Evolutionary conservation across 2,329 filamentous ascomycete genomes (phyloP).

Genomic region (Fusarium praegraminearum): DNA sequence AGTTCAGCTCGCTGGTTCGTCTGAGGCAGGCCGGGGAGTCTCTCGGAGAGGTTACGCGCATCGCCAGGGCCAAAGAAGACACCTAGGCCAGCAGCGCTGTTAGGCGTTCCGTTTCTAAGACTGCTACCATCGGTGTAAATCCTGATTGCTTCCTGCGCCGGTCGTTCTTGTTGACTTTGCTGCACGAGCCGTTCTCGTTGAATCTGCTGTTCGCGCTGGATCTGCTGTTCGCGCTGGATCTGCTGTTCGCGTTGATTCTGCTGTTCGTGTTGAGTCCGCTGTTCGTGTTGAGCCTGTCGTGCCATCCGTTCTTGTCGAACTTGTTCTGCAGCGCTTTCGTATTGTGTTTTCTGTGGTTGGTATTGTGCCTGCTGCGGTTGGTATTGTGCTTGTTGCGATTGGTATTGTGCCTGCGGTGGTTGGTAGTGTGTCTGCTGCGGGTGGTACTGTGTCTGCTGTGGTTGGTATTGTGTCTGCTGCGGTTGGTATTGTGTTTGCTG

Average conservation of each 20-base stretch:
- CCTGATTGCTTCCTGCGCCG: not conserved
- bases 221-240: too few relatives aligned
- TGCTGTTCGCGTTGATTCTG: not conserved
- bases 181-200: not conserved
- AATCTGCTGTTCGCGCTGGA: too few relatives aligned
- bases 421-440: too few relatives aligned
- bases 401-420: not conserved
- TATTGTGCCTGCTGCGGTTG: not conserved
- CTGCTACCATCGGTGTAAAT: conserved; percentile 75
- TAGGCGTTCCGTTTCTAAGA: conserved; percentile 66
- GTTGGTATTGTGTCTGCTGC: not conserved
- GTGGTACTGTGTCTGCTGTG: not conserved
- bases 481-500: not conserved
- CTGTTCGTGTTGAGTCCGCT: not conserved
- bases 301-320: too few relatives aligned
- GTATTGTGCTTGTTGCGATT: not conserved
- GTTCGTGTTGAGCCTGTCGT: too few relatives aligned
- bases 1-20: conserved; percentile 98
- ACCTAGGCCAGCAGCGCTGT: conserved; percentile 70
- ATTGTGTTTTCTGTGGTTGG: not conserved
- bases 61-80: conserved; percentile 72
- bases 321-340: conserved; percentile 33
- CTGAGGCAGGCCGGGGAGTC: conserved; percentile 77
- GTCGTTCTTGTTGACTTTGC: too few relatives aligned
- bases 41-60: conserved; percentile 77